phyloP scores from a whole-genome alignment of 2,329 filamentous ascomycete species.

The Rhynchosporium agropyri region DNA sequence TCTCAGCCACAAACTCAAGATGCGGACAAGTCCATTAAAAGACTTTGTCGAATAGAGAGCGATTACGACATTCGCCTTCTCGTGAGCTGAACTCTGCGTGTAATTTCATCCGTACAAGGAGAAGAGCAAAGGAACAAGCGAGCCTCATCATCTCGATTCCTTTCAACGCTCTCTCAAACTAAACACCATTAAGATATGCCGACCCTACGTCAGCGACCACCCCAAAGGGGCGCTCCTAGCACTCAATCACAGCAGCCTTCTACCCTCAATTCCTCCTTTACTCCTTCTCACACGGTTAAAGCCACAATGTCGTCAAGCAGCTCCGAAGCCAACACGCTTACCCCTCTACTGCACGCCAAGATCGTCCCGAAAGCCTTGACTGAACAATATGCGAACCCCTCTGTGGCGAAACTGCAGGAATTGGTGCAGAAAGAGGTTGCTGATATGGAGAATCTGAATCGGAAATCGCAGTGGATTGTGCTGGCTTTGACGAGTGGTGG shows the following conservation, averaged over 20 bases:
- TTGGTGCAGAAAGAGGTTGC: not conserved
- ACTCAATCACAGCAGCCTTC: slow-evolving; percentile 11
- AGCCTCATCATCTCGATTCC: not conserved
- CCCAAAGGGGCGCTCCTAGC: slow-evolving; percentile 6
- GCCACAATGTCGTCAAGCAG: slow-evolving; percentile 14
- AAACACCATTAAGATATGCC: not conserved
- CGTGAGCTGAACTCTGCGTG: too few species aligned
- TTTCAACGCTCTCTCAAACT: not conserved
- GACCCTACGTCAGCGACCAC: slow-evolving; percentile 27
- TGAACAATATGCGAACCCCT: slow-evolving; percentile 25
- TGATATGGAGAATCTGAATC: slow-evolving; percentile 42
- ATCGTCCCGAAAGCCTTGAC: slow-evolving; percentile 24
- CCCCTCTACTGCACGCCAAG: slow-evolving; percentile 24
- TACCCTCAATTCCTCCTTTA: slow-evolving; percentile 1
- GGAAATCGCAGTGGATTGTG: slow-evolving; percentile 61
- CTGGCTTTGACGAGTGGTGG: slow-evolving; percentile 74
- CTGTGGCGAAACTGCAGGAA: not conserved
- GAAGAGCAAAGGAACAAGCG: not conserved
- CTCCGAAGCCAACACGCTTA: slow-evolving; percentile 20
- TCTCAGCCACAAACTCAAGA: too few species aligned
- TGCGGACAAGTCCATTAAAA: too few species aligned
- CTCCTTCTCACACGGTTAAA: not conserved
- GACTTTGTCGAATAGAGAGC: too few species aligned
- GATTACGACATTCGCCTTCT: too few species aligned
- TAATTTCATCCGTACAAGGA: too few species aligned